Evolutionary conservation across 345 rosid species (phyloP), one percentile per base, ranked within the genome.

Genomic region (Aurinia saxatilis): DNA sequence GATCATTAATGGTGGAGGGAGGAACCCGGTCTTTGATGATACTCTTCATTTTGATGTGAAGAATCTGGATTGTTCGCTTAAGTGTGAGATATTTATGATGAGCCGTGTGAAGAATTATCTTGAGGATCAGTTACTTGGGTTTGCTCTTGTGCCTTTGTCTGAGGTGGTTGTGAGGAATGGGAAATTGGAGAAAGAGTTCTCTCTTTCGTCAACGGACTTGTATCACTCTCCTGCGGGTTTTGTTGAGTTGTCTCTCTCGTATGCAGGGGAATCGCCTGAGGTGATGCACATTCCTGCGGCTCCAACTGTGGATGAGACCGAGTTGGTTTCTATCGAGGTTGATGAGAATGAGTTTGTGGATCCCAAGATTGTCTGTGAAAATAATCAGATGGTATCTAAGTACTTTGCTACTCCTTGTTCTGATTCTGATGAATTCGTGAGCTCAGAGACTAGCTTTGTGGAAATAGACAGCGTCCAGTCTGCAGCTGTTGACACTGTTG

Each of bases 71-170:
- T 72, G 81, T 55, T 90, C 91, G 12, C 89, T 95, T 17, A 95
- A 88, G 59, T 88, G 97, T 61, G 99, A 95, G 82, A 76, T 95
- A 57, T 95, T 75, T 72, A 95, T 95, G 97, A 81, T 95, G 95
- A 95, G 99, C 70, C 79, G 99, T 57, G 99, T 90, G 70, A 90
- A 61, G 86, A 95, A 95, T 68, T 95, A 95, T 76, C 90, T 95
- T 0, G 99, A 87, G 69, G 99, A 95, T 68, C 99, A 90, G 82
- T 65, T 88, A 74, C 79, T 95, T 48, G 99, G 97, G 19, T 81
- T 95, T 49, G 71, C 95, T 42, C 72, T 90, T 81, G 97, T 90
- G 40, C 99, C 99, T 17, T 65, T 90, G 77, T 90, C 96, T 12
- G 95, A 95, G 66, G 86, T 95, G 17, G 46, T 95, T 13, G 40